Conservation (phyloP, 768 basidiomycete genomes). For the Lactarius evosmus region DNA sequence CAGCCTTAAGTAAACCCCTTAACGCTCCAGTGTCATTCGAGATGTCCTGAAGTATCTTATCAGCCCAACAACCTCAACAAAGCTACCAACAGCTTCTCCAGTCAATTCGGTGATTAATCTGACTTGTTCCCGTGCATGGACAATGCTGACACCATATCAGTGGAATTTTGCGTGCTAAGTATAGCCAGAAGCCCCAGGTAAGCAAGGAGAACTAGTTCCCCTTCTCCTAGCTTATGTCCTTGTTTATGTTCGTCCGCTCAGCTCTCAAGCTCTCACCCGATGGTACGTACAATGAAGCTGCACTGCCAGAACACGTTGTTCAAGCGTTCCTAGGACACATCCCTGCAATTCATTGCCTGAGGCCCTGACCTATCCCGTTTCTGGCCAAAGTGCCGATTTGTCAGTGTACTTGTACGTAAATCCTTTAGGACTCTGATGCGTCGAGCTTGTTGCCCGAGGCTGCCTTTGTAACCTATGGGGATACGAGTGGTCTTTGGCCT, state of each 20-base stretch:
- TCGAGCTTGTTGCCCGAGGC: not conserved
- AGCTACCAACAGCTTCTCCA: conserved; percentile 62
- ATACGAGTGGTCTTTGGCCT: not conserved
- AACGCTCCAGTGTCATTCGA: not conserved
- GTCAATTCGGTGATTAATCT: conserved; percentile 47
- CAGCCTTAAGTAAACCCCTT: conserved; percentile 47
- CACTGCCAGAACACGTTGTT: not conserved
- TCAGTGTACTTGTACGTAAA: not conserved
- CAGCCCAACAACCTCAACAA: conserved; percentile 52
- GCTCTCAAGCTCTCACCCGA: conserved; percentile 71
- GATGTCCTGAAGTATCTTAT: conserved; percentile 1
- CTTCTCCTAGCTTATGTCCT: not conserved
- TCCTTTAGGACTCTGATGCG: not conserved
- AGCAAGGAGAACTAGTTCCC: not conserved
- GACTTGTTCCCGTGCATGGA: not conserved
- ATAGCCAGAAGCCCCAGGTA: conserved; percentile 64
- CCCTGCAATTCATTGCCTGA: conserved; percentile 35
- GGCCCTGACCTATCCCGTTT: not conserved
- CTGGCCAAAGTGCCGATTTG: not conserved
- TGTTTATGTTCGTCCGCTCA: conserved; percentile 9
- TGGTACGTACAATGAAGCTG: conserved; percentile 39
- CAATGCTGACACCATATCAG: conserved; percentile 33
- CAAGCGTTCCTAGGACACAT: conserved; percentile 32
- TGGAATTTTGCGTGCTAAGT: conserved; percentile 54
- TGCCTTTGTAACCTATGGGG: not conserved